phyloP scores from a whole-genome alignment of 2,329 filamentous ascomycete genomes.

The Chrysoporthe austroafricana region DNA sequence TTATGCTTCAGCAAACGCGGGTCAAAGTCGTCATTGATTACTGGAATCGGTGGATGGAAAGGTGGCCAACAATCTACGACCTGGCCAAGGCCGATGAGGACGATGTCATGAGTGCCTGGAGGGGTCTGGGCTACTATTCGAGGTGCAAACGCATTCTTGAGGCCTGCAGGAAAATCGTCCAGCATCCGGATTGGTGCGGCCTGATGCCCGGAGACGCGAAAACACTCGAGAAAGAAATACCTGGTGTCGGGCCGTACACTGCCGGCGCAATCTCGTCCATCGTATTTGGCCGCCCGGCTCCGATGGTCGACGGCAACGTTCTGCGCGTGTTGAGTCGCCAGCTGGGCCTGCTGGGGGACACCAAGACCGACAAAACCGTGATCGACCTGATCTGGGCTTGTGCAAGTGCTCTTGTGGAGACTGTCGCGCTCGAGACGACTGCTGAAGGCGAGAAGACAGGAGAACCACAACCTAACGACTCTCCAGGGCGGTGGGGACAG shows the following conservation, averaged over 20 bases:
- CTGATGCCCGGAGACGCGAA: constrained; percentile 52
- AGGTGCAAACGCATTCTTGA: constrained; percentile 64
- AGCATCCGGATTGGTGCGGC: constrained; percentile 46
- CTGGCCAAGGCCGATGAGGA: constrained; percentile 57
- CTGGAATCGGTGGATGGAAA: constrained; percentile 64
- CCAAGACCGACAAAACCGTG: constrained; percentile 57
- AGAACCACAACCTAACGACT: constrained; percentile 44
- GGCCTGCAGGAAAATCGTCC: constrained; percentile 56
- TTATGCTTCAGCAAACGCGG: constrained; percentile 70
- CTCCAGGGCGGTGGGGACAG: constrained; percentile 66
- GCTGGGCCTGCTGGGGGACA: constrained; percentile 59
- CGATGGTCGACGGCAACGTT: constrained; percentile 69
- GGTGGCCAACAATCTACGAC: constrained; percentile 62
- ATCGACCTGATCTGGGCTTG: constrained; percentile 62
- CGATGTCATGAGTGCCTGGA: constrained; percentile 63
- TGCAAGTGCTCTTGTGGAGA: constrained; percentile 58
- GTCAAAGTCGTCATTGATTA: constrained; percentile 66
- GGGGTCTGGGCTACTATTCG: constrained; percentile 65
- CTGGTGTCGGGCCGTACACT: constrained; percentile 65
- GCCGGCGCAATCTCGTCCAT: constrained; percentile 66
- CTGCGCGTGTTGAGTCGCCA: constrained; percentile 64
- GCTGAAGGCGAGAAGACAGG: constrained; percentile 24
- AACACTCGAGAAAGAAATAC: constrained; percentile 54
- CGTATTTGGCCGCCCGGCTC: constrained; percentile 61
- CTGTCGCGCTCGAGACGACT: constrained; percentile 47